Percentiles rank a stretch among this genome's conserved stretches.
Conservation (phyloP, 768 basidiomycete genomes). For the Mycena metata region DNA sequence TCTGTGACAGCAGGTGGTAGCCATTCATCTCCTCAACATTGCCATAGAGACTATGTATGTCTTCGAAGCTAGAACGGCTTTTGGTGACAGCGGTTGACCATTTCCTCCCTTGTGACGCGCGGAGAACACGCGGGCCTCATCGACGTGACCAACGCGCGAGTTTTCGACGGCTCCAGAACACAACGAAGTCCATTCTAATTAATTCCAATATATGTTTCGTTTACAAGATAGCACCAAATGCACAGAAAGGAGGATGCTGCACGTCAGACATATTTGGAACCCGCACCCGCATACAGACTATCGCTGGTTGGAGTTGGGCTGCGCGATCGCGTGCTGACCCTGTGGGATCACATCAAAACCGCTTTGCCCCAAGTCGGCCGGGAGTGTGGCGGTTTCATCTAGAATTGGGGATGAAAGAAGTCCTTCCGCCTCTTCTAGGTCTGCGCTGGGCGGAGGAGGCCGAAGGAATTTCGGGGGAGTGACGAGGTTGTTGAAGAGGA, state of each 20-base stretch:
- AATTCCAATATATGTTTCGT: neutral
- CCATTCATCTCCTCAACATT: neutral
- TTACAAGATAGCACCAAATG: neutral
- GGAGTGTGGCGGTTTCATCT: slow-evolving; percentile 88
- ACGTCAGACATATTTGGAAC: slow-evolving; percentile 6
- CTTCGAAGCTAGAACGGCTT: no score
- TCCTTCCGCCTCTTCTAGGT: slow-evolving; percentile 71
- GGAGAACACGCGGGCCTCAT: no score
- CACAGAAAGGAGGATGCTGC: neutral
- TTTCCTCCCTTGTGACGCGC: neutral
- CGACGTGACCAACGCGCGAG: no score
- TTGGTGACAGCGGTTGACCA: neutral
- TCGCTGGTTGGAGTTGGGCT: slow-evolving; percentile 21
- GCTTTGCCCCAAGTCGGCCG: slow-evolving; percentile 83
- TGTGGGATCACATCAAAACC: slow-evolving; percentile 87
- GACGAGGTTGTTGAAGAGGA: slow-evolving; percentile 92
- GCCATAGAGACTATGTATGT: slow-evolving; percentile 1
- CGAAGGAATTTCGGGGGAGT: slow-evolving; percentile 72
- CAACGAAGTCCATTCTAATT: neutral
- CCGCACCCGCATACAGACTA: neutral
- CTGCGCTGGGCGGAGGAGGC: slow-evolving; percentile 53
- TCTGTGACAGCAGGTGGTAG: neutral
- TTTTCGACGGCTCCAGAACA: neutral
- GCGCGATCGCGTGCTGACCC: slow-evolving; percentile 52
- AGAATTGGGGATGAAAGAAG: slow-evolving; percentile 60